Evolutionary conservation across 257 asterid species (phyloP), one percentile per base, ranked within the genome.

Genomic region (Echium plantagineum): DNA sequence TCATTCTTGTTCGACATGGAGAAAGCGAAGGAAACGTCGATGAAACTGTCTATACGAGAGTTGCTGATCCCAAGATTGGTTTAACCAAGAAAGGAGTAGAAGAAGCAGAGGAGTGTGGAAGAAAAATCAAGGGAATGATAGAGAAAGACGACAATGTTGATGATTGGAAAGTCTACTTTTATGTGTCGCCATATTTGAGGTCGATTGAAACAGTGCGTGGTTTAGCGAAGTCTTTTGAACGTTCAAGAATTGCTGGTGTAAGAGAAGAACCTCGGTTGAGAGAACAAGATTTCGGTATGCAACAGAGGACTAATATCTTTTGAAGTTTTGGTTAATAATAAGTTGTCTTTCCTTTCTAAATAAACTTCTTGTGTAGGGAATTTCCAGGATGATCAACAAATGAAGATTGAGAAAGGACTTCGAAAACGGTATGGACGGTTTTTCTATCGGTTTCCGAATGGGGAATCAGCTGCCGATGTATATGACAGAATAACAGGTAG

Each of bases 381-480:
- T 80, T 86, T 84, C 52, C 95, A 86, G 75, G 84, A 84, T 53
- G 74, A 71, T 32, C 87, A 78, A 19, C 79, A 84, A 35, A 86
- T 86, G 95, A 86, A 75, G 75, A 73, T 82, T 61, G 77, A 76
- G 53, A 86, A 86, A 63, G 90, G 76, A n/a, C 79, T 66, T 2
- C 75, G 88, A 22, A 80, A 77, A 58, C 78, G 70, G 0, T 86
- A 86, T 63, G 94, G 94, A 16, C 83, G 87, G 13, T 86, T 86
- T 71, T 86, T 84, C 60, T 84, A 86, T 55, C 68, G 93, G 62
- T 86, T 86, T 68, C 93, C 93, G 2, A 77, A 86, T 59, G 95
- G 93, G 57, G 95, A 86, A 81, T 86, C 95, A 13, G 93, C 95
- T 6, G 95, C 95, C 7, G 95, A 86, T 68, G 95, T 86, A 28